phyloP scores from a whole-genome alignment of 2,329 filamentous ascomycete species.

The Diplodia intermedia region DNA sequence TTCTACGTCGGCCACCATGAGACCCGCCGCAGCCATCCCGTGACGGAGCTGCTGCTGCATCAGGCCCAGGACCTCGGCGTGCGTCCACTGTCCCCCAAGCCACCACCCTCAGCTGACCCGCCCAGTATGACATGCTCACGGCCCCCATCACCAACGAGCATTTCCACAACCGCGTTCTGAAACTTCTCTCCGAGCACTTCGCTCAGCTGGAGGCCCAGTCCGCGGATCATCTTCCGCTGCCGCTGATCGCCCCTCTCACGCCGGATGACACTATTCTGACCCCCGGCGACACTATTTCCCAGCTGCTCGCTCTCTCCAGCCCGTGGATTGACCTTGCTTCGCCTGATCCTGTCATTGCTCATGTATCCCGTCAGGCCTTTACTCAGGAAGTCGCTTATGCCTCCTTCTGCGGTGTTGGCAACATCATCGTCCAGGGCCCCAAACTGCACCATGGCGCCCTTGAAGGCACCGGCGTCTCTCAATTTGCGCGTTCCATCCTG shows the following conservation, averaged over 20 bases:
- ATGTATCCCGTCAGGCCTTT: slow-evolving; percentile 86
- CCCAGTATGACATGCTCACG: slow-evolving; percentile 79
- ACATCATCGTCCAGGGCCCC: slow-evolving; percentile 82
- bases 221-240: slow-evolving; percentile 50
- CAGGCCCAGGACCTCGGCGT: slow-evolving; percentile 73
- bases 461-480: slow-evolving; percentile 61
- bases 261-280: slow-evolving; percentile 79
- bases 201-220: slow-evolving; percentile 53
- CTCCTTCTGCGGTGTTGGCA: slow-evolving; percentile 89
- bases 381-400: slow-evolving; percentile 93
- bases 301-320: slow-evolving; percentile 80
- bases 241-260: slow-evolving; percentile 68
- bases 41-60: slow-evolving; percentile 69
- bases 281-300: slow-evolving; percentile 71
- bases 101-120: background rate
- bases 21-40: slow-evolving; percentile 64
- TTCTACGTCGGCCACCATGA: slow-evolving; percentile 81
- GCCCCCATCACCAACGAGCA: slow-evolving; percentile 76
- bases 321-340: slow-evolving; percentile 93
- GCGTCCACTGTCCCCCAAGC: slow-evolving; percentile 45
- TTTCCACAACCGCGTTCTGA: slow-evolving; percentile 73
- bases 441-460: slow-evolving; percentile 64
- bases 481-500: slow-evolving; percentile 83
- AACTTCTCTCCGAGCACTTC: slow-evolving; percentile 65
- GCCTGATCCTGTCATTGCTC: slow-evolving; percentile 79